phyloP scores from a whole-genome alignment of 1,284 basidiomycete species.

The Cutaneotrichosporon sp. region DNA sequence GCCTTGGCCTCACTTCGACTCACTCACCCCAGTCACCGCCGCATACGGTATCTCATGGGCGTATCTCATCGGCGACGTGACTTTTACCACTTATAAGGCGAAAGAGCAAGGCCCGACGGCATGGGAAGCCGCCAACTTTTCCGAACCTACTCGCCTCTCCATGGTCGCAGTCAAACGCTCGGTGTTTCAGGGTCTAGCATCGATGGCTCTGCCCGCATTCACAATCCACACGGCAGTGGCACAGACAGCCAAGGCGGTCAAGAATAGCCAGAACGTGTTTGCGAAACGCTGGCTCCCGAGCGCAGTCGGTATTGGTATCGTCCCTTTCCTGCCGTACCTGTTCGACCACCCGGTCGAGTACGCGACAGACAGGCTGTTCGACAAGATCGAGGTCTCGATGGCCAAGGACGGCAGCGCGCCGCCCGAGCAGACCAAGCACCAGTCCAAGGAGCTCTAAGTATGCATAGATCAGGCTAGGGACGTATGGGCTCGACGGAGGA shows the following conservation, averaged over 20 bases:
- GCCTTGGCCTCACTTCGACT: too few species aligned
- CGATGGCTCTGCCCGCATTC: conserved; percentile 18
- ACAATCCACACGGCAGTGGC: conserved; percentile 82
- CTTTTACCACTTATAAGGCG: conserved; percentile 88
- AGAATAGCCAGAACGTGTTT: conserved; percentile 49
- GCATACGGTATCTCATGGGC: conserved; percentile 87
- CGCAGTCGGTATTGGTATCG: conserved; percentile 59
- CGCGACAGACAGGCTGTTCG: conserved; percentile 55
- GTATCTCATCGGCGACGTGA: conserved; percentile 72
- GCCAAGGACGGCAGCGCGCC: conserved; percentile 27
- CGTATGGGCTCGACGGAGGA: not conserved
- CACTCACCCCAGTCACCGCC: conserved; percentile 39
- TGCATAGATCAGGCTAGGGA: not conserved
- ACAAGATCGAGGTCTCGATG: conserved; percentile 53
- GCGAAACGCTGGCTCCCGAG: conserved; percentile 79
- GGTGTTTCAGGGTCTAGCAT: conserved; percentile 79
- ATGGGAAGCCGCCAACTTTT: conserved; percentile 71
- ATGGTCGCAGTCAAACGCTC: conserved; percentile 73
- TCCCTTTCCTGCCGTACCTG: conserved; percentile 75
- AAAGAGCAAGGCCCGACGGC: conserved; percentile 69
- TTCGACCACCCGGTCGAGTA: conserved; percentile 68
- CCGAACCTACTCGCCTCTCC: conserved; percentile 69
- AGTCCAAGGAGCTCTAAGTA: conserved; percentile 5
- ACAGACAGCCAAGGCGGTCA: conserved; percentile 62
- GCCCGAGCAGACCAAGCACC: not conserved